Percentiles rank a stretch among this genome's conserved stretches.
Evolutionary conservation across 2,329 filamentous ascomycete genomes (phyloP).

Genomic region (Shiraia sp.): DNA sequence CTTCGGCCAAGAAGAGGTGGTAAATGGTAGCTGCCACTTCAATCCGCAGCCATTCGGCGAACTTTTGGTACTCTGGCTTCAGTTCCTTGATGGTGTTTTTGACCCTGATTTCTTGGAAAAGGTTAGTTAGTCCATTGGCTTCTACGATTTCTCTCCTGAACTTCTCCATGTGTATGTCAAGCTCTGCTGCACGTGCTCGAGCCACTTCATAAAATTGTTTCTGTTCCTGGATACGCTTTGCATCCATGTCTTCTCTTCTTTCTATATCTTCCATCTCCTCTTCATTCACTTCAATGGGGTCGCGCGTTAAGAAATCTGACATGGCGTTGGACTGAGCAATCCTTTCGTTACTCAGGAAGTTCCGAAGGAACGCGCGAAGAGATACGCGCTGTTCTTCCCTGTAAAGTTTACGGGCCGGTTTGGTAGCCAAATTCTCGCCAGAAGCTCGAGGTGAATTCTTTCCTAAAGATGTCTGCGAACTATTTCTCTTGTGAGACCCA

Average conservation of each 20-base stretch:
- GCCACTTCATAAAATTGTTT: conserved; percentile 95
- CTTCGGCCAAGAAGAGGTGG: conserved; percentile 94
- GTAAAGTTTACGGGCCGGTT: conserved; percentile 65
- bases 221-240: conserved; percentile 88
- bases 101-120: conserved; percentile 90
- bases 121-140: conserved; percentile 83
- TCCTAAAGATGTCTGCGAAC: conserved; percentile 46
- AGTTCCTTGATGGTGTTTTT: conserved; percentile 87
- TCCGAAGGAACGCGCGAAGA: conserved; percentile 85
- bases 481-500: conserved; percentile 46
- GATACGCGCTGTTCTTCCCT: conserved; percentile 91
- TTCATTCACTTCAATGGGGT: conserved; percentile 75
- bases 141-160: conserved; percentile 71
- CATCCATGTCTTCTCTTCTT: conserved; percentile 79
- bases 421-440: conserved; percentile 33
- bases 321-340: conserved; percentile 83
- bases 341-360: conserved; percentile 79
- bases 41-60: conserved; percentile 96
- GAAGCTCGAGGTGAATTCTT: conserved; percentile 40
- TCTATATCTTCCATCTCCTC: conserved; percentile 84
- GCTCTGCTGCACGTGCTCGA: conserved; percentile 81
- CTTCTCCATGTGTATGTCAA: conserved; percentile 97
- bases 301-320: conserved; percentile 75
- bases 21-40: conserved; percentile 97
- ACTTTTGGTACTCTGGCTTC: conserved; percentile 95